phyloP scores from a whole-genome alignment of 73 alveolate genomes.

The Blepharisma stoltei region DNA sequence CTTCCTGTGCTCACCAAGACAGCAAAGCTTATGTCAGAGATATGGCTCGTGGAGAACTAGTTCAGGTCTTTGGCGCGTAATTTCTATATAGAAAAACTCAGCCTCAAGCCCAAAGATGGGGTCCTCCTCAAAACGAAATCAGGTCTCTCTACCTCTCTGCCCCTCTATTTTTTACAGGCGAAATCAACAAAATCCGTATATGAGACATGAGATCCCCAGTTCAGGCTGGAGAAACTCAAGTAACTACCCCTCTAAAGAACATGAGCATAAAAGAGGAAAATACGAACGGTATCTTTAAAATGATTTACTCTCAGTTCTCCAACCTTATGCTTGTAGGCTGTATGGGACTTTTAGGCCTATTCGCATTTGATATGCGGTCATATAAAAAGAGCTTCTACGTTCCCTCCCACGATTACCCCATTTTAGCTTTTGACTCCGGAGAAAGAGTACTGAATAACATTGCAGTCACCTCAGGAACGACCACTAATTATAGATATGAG shows the following conservation, averaged over 20 bases:
- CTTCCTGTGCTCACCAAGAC: too few species aligned
- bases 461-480: conserved; percentile 20
- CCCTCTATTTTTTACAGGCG: background rate
- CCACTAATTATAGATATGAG: conserved; percentile 8
- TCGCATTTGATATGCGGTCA: background rate
- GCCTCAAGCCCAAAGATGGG: too few species aligned
- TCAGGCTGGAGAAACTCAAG: background rate
- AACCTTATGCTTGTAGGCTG: background rate
- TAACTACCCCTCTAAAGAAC: background rate
- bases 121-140: background rate
- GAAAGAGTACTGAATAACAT: background rate
- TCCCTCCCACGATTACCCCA: conserved; percentile 23
- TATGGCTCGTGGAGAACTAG: too few species aligned
- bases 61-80: too few species aligned
- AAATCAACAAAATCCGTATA: background rate
- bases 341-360: conserved; percentile 2
- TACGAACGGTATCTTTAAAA: background rate
- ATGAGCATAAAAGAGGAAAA: background rate
- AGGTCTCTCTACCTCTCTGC: background rate
- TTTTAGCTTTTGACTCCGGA: background rate
- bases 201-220: conserved; percentile 5
- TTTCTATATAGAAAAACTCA: too few species aligned
- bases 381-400: background rate
- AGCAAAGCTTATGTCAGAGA: too few species aligned
- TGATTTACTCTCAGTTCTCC: background rate